Conservation (phyloP, 1,284 basidiomycete genomes). For the Rhodotorula mucilaginosa region DNA sequence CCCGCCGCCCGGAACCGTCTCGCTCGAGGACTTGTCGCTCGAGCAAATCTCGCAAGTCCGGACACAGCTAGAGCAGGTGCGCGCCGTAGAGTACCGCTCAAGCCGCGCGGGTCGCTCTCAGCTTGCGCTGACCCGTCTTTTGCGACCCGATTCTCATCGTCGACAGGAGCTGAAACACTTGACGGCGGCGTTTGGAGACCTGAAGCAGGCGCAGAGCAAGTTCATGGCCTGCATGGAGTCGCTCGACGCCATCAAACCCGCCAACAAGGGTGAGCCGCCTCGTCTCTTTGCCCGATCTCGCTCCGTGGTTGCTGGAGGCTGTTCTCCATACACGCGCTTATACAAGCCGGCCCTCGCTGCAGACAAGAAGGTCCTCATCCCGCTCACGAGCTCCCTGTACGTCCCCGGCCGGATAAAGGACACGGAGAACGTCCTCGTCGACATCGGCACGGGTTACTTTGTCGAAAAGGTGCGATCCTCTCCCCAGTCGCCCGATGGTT, state of each 20-base stretch:
- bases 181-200: slow-evolving; percentile 85
- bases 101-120: background rate
- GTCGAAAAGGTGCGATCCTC: slow-evolving; percentile 72
- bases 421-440: slow-evolving; percentile 82
- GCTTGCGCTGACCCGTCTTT: background rate
- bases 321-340: background rate
- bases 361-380: slow-evolving; percentile 83
- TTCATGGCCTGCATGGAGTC: slow-evolving; percentile 85
- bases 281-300: no score
- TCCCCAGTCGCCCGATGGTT: background rate
- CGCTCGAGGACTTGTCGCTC: slow-evolving; percentile 48
- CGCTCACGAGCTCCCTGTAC: slow-evolving; percentile 89
- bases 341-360: background rate
- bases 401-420: slow-evolving; percentile 87
- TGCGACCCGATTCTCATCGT: background rate
- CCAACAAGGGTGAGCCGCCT: slow-evolving; percentile 64
- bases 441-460: slow-evolving; percentile 95
- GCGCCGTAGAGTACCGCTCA: slow-evolving; percentile 21
- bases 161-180: slow-evolving; percentile 84
- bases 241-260: slow-evolving; percentile 70
- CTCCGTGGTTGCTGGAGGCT: background rate
- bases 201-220: slow-evolving; percentile 88
- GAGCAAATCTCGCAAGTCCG: slow-evolving; percentile 79
- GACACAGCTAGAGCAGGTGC: slow-evolving; percentile 82
- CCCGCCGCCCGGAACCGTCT: slow-evolving; percentile 30